Evolutionary conservation across 768 basidiomycete genomes (phyloP), one percentile per base, ranked within the genome.

Genomic region (Royoungia palumana): DNA sequence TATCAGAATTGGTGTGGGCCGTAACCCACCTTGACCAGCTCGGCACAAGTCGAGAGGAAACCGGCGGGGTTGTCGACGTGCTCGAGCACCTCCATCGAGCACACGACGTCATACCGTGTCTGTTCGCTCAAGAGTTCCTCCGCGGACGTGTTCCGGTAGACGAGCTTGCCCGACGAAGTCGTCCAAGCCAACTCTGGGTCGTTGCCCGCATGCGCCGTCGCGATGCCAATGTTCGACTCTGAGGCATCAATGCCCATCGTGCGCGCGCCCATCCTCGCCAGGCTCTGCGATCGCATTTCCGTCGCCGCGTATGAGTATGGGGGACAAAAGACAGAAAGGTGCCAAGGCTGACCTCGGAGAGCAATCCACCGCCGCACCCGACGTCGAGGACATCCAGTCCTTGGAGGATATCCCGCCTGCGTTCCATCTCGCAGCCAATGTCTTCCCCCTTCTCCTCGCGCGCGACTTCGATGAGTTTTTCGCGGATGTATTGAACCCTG

Each of bases 61-160:
- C 77, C 75, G 6, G 81, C 75, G 1, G 96, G 94, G 60, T 95
- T 86, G 63, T 96, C 89, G 43, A 99, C 96, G 62, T 99, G 96
- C 70, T 99, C 96, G 25, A 99, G 64, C 8, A 99, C 95, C 67
- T 99, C 96, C 91, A 98, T 91, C 10, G 94, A 89, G 64, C 93
- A 96, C 13, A 99, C 94, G 17, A 94, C 79, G 64, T 98, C 95
- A 63, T 86, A 98, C 44, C 80, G 80, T 57, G 75, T 76, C 13
- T 78, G 65, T 5, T 83, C 81, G 11, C 75, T 62, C 24, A 89
- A 69, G 4, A 99, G 76, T 1, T 75, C 75, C 62, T 97, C 94
- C 0, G 87, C 91, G 0, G 87, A 75, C 0, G 80, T 75, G 59
- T 89, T 82, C 8, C 80, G 70, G 70, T 97, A 98, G 1, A 72